Percentiles rank a stretch among this genome's conserved stretches.
Conservation (phyloP, 2,329 filamentous ascomycete species). For the Nemania sp. region DNA sequence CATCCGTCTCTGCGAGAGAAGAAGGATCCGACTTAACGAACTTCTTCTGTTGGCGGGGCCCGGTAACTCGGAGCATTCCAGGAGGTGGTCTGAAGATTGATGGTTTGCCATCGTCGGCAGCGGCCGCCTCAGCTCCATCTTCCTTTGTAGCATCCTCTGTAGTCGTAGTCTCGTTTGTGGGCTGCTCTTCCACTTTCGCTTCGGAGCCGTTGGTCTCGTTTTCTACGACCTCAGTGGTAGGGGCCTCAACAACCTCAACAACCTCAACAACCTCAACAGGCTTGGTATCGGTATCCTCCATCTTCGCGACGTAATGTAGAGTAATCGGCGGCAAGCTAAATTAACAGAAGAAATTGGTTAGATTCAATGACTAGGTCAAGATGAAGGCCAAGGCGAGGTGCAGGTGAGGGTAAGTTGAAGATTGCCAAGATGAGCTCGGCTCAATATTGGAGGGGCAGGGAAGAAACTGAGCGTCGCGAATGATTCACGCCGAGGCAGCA, state of each 20-base stretch:
- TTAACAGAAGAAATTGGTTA: not conserved
- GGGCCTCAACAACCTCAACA: conserved; percentile 42
- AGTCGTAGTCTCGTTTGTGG: conserved; percentile 29
- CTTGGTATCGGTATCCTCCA: conserved; percentile 52
- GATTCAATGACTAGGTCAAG: not conserved
- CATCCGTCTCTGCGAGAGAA: conserved; percentile 75
- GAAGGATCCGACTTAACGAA: conserved; percentile 80
- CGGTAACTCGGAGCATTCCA: conserved; percentile 59
- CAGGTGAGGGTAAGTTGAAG: conserved; percentile 1
- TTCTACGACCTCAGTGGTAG: conserved; percentile 31
- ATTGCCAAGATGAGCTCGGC: too few relatives aligned
- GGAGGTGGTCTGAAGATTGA: conserved; percentile 43
- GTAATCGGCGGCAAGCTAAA: not conserved
- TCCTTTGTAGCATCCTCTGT: conserved; percentile 45
- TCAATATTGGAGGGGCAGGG: conserved; percentile 25
- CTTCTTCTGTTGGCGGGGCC: conserved; percentile 53
- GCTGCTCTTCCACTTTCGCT: conserved; percentile 20
- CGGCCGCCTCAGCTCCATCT: conserved; percentile 39
- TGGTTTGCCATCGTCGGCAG: conserved; percentile 43
- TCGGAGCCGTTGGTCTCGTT: conserved; percentile 23
- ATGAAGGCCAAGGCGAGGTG: not conserved
- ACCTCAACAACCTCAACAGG: conserved; percentile 54
- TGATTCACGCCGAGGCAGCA: conserved; percentile 19
- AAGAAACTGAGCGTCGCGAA: conserved; percentile 24
- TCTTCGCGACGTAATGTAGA: conserved; percentile 37